Conservation (phyloP, 257 asterid species). For the Cruciata laevipes region DNA sequence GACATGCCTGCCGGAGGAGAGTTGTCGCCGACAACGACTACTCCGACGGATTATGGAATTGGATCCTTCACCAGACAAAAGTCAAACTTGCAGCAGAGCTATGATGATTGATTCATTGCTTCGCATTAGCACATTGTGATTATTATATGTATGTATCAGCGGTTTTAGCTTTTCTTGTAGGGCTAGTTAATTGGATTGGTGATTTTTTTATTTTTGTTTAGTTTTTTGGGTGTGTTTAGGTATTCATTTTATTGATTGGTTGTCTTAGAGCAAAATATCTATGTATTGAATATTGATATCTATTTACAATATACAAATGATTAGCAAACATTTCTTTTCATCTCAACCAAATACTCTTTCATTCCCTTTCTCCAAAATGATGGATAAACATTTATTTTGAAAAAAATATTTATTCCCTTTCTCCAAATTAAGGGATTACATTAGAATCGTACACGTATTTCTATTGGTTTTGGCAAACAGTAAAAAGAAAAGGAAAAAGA, state of each 20-base stretch:
- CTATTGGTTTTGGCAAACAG: background rate
- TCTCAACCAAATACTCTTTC: background rate
- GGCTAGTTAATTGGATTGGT: background rate
- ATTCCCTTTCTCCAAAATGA: background rate
- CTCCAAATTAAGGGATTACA: too few species aligned
- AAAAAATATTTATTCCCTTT: too few species aligned
- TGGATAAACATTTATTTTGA: too few species aligned
- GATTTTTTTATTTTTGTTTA: background rate
- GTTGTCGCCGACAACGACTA: conserved; percentile 21
- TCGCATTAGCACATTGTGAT: background rate
- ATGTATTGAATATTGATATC: background rate
- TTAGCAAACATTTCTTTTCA: background rate
- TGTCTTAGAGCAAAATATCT: background rate
- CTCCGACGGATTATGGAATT: conserved; percentile 9
- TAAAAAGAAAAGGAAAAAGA: too few species aligned
- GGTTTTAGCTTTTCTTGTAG: background rate
- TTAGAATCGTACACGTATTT: background rate
- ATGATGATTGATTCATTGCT: conserved; percentile 2
- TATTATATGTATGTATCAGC: too few species aligned
- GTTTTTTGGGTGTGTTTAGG: background rate
- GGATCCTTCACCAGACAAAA: conserved; percentile 4
- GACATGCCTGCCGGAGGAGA: conserved; percentile 56
- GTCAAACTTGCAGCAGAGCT: conserved; percentile 5
- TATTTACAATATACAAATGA: background rate
- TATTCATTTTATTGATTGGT: background rate